These are phyloP conservation scores for Dujonia santamariae DNA, from an alignment of 1,139 yeast species.

Conservation along the genomic window DNA sequence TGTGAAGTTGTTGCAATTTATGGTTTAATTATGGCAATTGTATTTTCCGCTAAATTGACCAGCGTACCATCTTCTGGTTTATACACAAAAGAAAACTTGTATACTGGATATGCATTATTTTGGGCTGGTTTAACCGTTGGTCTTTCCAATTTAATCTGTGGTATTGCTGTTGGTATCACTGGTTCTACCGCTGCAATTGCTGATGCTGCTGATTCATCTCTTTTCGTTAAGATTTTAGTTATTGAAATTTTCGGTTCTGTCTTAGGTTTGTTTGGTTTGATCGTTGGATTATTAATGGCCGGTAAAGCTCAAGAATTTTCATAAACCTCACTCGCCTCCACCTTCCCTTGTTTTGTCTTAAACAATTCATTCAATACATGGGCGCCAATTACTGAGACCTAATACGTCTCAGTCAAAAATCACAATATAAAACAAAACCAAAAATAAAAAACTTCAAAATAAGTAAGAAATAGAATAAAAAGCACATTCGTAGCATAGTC, in stretches of 20 bases:
- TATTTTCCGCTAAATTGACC: conserved; percentile 87
- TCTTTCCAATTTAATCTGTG: conserved; percentile 88
- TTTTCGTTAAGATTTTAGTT: conserved; percentile 93
- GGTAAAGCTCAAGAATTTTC: conserved; percentile 85
- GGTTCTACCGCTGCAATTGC: conserved; percentile 98
- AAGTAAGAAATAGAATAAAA: too few species aligned
- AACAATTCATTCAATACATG: too few species aligned
- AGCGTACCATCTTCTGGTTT: conserved; percentile 60
- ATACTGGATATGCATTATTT: conserved; percentile 90
- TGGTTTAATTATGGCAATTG: conserved; percentile 97
- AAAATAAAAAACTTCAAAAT: too few species aligned
- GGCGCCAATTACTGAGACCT: background rate
- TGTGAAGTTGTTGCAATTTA: conserved; percentile 99
- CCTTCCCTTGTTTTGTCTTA: too few species aligned
- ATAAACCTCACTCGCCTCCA: too few species aligned
- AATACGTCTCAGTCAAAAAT: background rate
- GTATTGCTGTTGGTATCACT: conserved; percentile 95
- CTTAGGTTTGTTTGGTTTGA: conserved; percentile 88
- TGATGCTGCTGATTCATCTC: conserved; percentile 95
- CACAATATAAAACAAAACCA: too few species aligned
- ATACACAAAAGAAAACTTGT: conserved; percentile 79
- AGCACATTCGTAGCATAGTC: too few species aligned
- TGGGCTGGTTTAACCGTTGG: conserved; percentile 99
- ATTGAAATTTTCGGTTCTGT: conserved; percentile 97
- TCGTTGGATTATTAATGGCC: conserved; percentile 96